Conservation (phyloP, 78 protist genomes). For the Speleostelium caveatum region DNA sequence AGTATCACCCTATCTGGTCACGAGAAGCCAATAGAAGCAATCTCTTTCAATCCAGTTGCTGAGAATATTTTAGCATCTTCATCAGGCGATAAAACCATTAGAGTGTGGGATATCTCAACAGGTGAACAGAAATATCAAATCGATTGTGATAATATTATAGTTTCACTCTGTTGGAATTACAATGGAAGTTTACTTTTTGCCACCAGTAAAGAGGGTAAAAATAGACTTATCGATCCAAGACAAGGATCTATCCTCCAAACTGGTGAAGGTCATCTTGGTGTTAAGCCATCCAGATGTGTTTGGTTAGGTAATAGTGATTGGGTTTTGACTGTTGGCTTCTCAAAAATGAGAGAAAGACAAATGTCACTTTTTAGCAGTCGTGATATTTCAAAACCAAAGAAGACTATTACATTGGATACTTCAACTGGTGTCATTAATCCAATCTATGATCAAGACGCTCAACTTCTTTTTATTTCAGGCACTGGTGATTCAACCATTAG, state of each 20-base stretch:
- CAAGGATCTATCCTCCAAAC: slow-evolving; percentile 42
- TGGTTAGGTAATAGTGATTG: slow-evolving; percentile 87
- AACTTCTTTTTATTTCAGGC: slow-evolving; percentile 93
- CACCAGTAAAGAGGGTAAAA: slow-evolving; percentile 92
- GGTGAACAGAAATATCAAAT: slow-evolving; percentile 26
- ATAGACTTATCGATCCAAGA: slow-evolving; percentile 92
- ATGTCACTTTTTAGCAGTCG: slow-evolving; percentile 76
- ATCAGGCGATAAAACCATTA: slow-evolving; percentile 79
- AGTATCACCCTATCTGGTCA: slow-evolving; percentile 52
- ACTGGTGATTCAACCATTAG: slow-evolving; percentile 91
- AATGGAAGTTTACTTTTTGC: slow-evolving; percentile 90
- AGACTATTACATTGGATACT: slow-evolving; percentile 82
- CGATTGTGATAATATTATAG: slow-evolving; percentile 17
- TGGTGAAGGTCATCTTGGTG: slow-evolving; percentile 92
- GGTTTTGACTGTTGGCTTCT: slow-evolving; percentile 93
- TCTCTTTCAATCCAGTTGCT: slow-evolving; percentile 62
- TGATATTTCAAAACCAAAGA: slow-evolving; percentile 54
- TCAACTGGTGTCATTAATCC: slow-evolving; percentile 90
- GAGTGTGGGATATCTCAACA: slow-evolving; percentile 45
- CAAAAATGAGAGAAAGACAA: slow-evolving; percentile 91
- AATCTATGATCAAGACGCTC: slow-evolving; percentile 94
- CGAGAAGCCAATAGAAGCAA: slow-evolving; percentile 26
- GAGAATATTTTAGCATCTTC: slow-evolving; percentile 78
- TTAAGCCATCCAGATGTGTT: slow-evolving; percentile 88
- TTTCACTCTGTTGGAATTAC: slow-evolving; percentile 89